Percentiles rank a stretch among this genome's conserved stretches.
phyloP scores from a whole-genome alignment of 352 stramenopile species.

The Globisporangium lucens region DNA sequence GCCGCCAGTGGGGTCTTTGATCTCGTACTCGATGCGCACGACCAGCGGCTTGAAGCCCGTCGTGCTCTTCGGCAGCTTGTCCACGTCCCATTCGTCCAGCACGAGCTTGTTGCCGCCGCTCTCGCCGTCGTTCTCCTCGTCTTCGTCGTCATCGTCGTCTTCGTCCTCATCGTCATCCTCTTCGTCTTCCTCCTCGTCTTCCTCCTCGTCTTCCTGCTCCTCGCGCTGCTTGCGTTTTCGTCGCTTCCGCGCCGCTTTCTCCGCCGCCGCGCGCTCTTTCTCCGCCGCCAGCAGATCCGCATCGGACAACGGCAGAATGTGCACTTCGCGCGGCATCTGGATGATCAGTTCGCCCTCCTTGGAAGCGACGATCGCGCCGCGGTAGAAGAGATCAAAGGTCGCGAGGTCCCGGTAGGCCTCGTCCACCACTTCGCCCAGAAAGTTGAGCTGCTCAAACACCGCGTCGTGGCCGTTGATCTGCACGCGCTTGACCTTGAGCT shows the following conservation, averaged over 20 bases:
- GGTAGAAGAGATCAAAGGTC: conserved; percentile 86
- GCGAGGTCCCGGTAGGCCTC: conserved; percentile 74
- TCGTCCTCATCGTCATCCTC: conserved; percentile 37
- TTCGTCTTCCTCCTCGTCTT: conserved; percentile 30
- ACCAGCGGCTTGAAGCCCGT: conserved; percentile 68
- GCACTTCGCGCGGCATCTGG: conserved; percentile 57
- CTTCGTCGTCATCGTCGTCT: conserved; percentile 34
- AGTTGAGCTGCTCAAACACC: conserved; percentile 80
- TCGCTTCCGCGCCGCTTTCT: conserved; percentile 15
- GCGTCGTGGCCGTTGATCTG: conserved; percentile 49
- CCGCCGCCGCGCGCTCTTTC: conserved; percentile 12
- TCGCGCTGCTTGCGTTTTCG: conserved; percentile 15
- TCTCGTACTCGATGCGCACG: conserved; percentile 79
- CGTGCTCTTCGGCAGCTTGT: conserved; percentile 62
- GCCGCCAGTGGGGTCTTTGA: conserved; percentile 58
- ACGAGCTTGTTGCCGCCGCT: conserved; percentile 26
- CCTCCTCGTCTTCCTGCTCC: conserved; percentile 14
- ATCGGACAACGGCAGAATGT: conserved; percentile 46
- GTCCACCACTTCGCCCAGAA: conserved; percentile 70
- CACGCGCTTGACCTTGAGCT: conserved; percentile 61
- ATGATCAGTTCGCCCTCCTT: conserved; percentile 83
- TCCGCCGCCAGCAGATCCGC: conserved; percentile 12
- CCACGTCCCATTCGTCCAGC: conserved; percentile 66
- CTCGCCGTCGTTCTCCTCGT: conserved; percentile 38
- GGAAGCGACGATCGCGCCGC: conserved; percentile 76